These are phyloP conservation scores for Rhodotorula sp. DNA, from an alignment of 1,284 basidiomycete species.

Conservation along the genomic window DNA sequence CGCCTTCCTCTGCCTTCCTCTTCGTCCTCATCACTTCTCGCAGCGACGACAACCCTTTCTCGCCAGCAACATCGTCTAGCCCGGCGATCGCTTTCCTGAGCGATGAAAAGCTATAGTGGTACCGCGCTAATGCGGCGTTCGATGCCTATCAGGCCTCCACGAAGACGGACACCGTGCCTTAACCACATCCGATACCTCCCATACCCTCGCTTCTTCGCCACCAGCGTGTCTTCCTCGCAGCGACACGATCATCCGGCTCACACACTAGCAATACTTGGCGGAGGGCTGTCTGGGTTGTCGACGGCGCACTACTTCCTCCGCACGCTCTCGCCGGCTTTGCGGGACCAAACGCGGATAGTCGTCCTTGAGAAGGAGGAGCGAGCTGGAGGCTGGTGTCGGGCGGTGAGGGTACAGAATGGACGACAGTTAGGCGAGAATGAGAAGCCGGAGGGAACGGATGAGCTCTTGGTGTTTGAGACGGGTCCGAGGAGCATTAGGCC, in stretches of 20 bases:
- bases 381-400: constrained; percentile 81
- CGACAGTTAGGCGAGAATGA: constrained; percentile 62
- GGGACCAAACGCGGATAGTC: constrained; percentile 53
- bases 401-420: constrained; percentile 54
- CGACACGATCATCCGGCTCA: neutral
- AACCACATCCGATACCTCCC: neutral
- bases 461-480: constrained; percentile 65
- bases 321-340: constrained; percentile 57
- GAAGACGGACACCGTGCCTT: too few species aligned
- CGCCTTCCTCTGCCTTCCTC: too few species aligned
- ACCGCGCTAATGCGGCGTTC: too few species aligned
- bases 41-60: too few species aligned
- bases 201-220: neutral
- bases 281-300: constrained; percentile 76
- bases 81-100: too few species aligned
- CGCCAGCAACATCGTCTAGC: too few species aligned
- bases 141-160: too few species aligned
- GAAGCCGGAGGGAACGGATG: constrained; percentile 39
- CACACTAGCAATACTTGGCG: constrained; percentile 68
- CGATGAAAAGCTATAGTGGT: too few species aligned
- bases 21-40: too few species aligned
- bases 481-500: constrained; percentile 81
- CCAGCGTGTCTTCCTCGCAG: too few species aligned
- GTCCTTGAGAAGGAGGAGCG: constrained; percentile 65
- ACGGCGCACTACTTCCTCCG: constrained; percentile 73